phyloP scores from a whole-genome alignment of 345 rosid genomes.

The Cochlearia excelsa region DNA sequence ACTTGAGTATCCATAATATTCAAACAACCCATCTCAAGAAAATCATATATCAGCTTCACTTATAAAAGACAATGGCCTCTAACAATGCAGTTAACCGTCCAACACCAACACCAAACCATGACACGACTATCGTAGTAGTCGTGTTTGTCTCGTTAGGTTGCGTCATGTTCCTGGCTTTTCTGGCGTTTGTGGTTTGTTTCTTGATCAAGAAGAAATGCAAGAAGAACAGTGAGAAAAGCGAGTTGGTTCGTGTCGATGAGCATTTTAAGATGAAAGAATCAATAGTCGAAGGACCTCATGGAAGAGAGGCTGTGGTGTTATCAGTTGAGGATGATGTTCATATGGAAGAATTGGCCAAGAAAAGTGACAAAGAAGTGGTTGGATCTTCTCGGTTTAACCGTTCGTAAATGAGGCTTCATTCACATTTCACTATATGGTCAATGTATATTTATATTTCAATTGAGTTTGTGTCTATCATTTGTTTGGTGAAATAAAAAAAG shows the following conservation, averaged over 20 bases:
- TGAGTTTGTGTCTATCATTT: slow-evolving; percentile 16
- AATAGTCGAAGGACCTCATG: slow-evolving; percentile 51
- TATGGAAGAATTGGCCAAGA: slow-evolving; percentile 41
- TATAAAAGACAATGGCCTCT: slow-evolving; percentile 45
- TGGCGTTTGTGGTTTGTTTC: slow-evolving; percentile 45
- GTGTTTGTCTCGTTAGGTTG: slow-evolving; percentile 60
- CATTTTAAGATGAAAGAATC: slow-evolving; percentile 57
- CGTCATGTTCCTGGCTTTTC: slow-evolving; percentile 46
- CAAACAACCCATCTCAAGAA: slow-evolving; percentile 17
- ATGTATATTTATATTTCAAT: slow-evolving; percentile 6
- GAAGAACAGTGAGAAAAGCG: slow-evolving; percentile 36
- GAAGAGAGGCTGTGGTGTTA: slow-evolving; percentile 40
- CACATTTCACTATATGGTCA: background rate
- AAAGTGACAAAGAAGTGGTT: slow-evolving; percentile 34
- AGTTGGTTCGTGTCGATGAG: slow-evolving; percentile 44
- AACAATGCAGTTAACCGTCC: slow-evolving; percentile 36
- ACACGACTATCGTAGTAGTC: slow-evolving; percentile 48
- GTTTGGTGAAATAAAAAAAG: slow-evolving; percentile 26
- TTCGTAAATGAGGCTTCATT: slow-evolving; percentile 21
- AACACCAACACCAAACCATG: slow-evolving; percentile 41
- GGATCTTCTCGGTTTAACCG: slow-evolving; percentile 1
- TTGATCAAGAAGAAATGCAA: slow-evolving; percentile 51
- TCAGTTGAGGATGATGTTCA: slow-evolving; percentile 61
- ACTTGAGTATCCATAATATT: slow-evolving; percentile 26
- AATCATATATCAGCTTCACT: slow-evolving; percentile 7